phyloP scores from a whole-genome alignment of 345 rosid species.

The Salix udensis region DNA sequence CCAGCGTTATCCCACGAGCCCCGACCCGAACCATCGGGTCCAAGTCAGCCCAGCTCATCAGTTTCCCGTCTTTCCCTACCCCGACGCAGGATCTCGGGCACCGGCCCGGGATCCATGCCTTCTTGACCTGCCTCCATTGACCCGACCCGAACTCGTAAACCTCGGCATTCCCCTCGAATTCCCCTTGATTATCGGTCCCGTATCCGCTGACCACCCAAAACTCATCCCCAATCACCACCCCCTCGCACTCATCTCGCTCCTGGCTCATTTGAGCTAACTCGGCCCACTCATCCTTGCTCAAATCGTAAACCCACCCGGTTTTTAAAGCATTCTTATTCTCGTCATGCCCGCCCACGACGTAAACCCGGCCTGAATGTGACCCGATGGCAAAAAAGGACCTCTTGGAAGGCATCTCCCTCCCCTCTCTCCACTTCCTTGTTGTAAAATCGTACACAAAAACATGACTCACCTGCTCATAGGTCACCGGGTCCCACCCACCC shows the following conservation, averaged over 20 bases:
- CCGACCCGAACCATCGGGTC: conserved; percentile 29
- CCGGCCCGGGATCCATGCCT: conserved; percentile 42
- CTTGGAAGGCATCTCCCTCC: conserved; percentile 49
- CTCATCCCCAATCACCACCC: conserved; percentile 43
- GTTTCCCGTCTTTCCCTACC: conserved; percentile 4
- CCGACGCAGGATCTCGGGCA: conserved; percentile 33
- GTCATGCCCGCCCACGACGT: conserved; percentile 64
- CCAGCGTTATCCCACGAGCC: conserved; percentile 36
- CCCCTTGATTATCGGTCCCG: conserved; percentile 52
- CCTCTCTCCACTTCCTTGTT: conserved; percentile 42
- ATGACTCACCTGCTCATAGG: conserved; percentile 45
- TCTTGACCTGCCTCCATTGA: conserved; percentile 42
- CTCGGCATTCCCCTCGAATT: conserved; percentile 52
- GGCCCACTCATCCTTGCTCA: conserved; percentile 49
- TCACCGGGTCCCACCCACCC: conserved; percentile 71
- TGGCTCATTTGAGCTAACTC: conserved; percentile 46
- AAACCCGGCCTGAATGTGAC: conserved; percentile 26
- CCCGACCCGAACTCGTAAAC: conserved; percentile 29
- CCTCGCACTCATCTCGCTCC: conserved; percentile 71
- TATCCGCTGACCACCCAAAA: conserved; percentile 73
- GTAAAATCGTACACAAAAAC: conserved; percentile 55
- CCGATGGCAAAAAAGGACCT: conserved; percentile 61
- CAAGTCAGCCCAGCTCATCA: conserved; percentile 9
- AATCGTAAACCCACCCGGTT: conserved; percentile 55
- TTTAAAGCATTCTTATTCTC: conserved; percentile 60